phyloP scores from a whole-genome alignment of 495 filamentous ascomycete genomes.

The Hypoxylon subgilvum region DNA sequence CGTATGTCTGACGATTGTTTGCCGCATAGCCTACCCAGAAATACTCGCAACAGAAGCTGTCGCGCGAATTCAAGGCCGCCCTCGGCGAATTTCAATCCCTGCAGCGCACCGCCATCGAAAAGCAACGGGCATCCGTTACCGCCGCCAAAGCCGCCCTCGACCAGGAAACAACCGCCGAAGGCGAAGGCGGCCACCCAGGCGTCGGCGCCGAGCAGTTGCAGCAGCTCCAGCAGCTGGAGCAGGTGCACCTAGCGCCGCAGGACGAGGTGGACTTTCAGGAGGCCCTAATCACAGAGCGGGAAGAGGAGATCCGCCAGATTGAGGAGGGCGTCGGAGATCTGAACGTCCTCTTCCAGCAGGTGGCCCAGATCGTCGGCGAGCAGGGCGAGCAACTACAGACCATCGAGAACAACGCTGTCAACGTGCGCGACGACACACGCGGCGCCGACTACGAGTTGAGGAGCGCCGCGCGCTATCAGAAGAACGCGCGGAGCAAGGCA shows the following conservation, averaged over 20 bases:
- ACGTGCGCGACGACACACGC: constrained; percentile 75
- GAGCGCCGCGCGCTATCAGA: constrained; percentile 86
- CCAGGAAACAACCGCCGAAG: constrained; percentile 51
- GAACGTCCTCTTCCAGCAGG: constrained; percentile 95
- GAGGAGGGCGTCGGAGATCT: constrained; percentile 94
- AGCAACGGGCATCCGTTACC: constrained; percentile 82
- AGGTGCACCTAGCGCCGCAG: constrained; percentile 83
- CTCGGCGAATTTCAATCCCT: constrained; percentile 88
- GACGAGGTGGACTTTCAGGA: constrained; percentile 99
- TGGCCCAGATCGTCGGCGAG: constrained; percentile 93
- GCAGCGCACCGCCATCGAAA: constrained; percentile 87
- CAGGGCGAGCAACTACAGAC: constrained; percentile 90
- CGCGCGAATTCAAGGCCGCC: constrained; percentile 84
- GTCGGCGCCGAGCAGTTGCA: constrained; percentile 59
- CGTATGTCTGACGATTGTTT: constrained; percentile 28
- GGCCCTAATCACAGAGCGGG: constrained; percentile 89
- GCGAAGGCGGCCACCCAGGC: constrained; percentile 35
- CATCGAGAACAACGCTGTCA: constrained; percentile 85
- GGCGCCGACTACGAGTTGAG: constrained; percentile 86
- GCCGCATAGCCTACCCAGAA: constrained; percentile 74
- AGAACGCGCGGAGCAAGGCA: constrained; percentile 86
- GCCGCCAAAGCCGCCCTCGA: constrained; percentile 78
- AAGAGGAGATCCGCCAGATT: constrained; percentile 94
- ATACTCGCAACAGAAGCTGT: constrained; percentile 93
- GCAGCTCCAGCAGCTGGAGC: constrained; percentile 76